Base-by-base conservation (phyloP, 2,329 filamentous ascomycete species). In the Claviceps sp. region DNA sequence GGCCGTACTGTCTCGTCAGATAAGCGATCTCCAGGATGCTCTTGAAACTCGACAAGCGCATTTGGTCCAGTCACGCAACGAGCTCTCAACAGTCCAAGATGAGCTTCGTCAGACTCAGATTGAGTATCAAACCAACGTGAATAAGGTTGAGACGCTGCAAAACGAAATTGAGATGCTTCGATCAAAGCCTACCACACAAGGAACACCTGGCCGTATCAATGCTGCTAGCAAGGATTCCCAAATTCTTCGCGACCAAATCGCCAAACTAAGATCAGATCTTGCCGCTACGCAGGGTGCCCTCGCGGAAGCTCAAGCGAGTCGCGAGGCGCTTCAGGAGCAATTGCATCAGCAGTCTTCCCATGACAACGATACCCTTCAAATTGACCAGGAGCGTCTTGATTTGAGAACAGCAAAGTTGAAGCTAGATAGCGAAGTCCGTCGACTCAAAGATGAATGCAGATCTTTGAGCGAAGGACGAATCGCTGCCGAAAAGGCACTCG, bases 161-260 rank as follows among this genome's bases (percentile, higher is more conserved):
- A 85, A 89, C 57, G 86, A 89, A 62, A 74, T 88, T n/a, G 82
- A 87, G 50, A 78, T 87, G 30, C 68, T 90, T 14, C 84, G 88
- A 63, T 60, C 52, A 37, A 63, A 50, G 38, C 37, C 51, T 37
- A 24, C 40, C 37, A 42, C 40, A 5, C 40, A 30, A 16, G 47
- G 37, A 13, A 54, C 47, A 26, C 54, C 50, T 9, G 52, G 56
- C 46, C 80, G 82, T 55, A 63, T 85, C 24, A 71, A 77, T 50
- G 75, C 73, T 60, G 67, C 78, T 20, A 68, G 73, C 47, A 73
- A 73, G 55, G 84, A 88, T 51, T 84, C 80, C 63, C 77, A 82
- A 57, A 67, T 67, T 4, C 67, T 87, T 14, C 81, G 85, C 56
- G 81, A 84, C 54, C 75, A 84, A 58, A 69, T 86, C 14, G 70